A percentile compares a stretch with the other conserved stretches of the same genome.
Conservation (phyloP, 495 filamentous ascomycete species). For the Aspergillus affinis region DNA sequence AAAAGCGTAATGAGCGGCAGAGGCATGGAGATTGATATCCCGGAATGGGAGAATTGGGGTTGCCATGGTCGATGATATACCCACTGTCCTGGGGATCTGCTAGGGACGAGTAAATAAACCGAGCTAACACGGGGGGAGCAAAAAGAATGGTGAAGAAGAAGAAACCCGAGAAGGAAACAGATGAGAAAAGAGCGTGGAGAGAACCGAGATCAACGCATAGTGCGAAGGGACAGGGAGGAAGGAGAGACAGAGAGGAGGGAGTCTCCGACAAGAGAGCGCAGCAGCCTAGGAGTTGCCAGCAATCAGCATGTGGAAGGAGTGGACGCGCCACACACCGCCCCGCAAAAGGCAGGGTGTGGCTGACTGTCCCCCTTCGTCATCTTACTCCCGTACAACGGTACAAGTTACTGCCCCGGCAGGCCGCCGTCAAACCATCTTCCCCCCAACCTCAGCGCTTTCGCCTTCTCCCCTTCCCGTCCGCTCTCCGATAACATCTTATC, state of each 20-base stretch:
- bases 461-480: neutral
- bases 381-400: no score
- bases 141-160: constrained; percentile 1
- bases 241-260: constrained; percentile 5
- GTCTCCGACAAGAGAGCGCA: constrained; percentile 1
- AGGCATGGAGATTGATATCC: constrained; percentile 94
- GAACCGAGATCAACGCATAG: constrained; percentile 10
- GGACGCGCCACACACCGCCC: constrained; percentile 20
- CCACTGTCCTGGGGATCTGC: constrained; percentile 8
- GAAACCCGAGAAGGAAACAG: neutral
- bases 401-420: constrained; percentile 15
- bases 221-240: neutral
- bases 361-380: constrained; percentile 27
- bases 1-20: constrained; percentile 90
- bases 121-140: constrained; percentile 5
- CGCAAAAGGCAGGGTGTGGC: constrained; percentile 24
- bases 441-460: constrained; percentile 3
- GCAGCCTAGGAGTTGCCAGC: constrained; percentile 5
- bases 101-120: constrained; percentile 8
- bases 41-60: constrained; percentile 71
- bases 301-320: constrained; percentile 20
- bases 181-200: constrained; percentile 2
- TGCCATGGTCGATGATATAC: constrained; percentile 49
- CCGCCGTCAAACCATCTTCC: constrained; percentile 20
- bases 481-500: constrained; percentile 6